A percentile compares a stretch with the other conserved stretches of the same genome.
Evolutionary conservation across 2,329 filamentous ascomycete genomes (phyloP).

Genomic region (Penicillium sp.): DNA sequence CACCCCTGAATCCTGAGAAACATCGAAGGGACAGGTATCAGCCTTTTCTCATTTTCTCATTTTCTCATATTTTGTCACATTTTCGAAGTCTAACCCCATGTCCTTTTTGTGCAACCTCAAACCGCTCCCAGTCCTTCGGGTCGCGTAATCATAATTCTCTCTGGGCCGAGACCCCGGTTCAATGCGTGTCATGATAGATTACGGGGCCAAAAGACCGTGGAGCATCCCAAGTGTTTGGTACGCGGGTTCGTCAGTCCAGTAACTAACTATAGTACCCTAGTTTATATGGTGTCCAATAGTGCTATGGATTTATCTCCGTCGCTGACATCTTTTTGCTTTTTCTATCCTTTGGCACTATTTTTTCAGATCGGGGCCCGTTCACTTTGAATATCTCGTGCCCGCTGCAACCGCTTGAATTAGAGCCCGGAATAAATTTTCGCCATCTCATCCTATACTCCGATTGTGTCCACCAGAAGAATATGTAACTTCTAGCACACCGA

Average conservation of each 20-base stretch:
- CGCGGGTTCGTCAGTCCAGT: slow-evolving; percentile 7
- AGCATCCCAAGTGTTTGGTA: slow-evolving; percentile 16
- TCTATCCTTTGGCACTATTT: not conserved
- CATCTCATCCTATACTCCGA: not conserved
- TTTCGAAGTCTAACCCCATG: no score
- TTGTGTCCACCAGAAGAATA: no score
- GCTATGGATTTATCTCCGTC: not conserved
- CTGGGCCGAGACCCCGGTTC: slow-evolving; percentile 3
- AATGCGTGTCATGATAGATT: slow-evolving; percentile 19
- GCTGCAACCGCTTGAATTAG: slow-evolving; percentile 14
- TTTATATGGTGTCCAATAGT: not conserved
- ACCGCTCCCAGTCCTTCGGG: slow-evolving; percentile 12
- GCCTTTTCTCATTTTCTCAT: not conserved
- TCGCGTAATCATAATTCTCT: not conserved
- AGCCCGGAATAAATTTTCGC: not conserved
- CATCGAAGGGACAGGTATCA: slow-evolving; percentile 15
- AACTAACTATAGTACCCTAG: not conserved
- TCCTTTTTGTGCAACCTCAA: slow-evolving; percentile 18
- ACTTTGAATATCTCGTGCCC: slow-evolving; percentile 16
- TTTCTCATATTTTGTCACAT: no score
- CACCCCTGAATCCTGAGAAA: slow-evolving; percentile 11
- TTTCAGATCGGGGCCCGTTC: not conserved
- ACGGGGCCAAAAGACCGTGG: slow-evolving; percentile 2
- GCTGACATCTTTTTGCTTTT: not conserved
- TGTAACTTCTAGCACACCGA: not conserved